Percentiles rank a stretch among this genome's conserved stretches.
These are phyloP conservation scores for Ailanthus altissimus DNA, from an alignment of 345 rosid genomes.

Conservation along the genomic window DNA sequence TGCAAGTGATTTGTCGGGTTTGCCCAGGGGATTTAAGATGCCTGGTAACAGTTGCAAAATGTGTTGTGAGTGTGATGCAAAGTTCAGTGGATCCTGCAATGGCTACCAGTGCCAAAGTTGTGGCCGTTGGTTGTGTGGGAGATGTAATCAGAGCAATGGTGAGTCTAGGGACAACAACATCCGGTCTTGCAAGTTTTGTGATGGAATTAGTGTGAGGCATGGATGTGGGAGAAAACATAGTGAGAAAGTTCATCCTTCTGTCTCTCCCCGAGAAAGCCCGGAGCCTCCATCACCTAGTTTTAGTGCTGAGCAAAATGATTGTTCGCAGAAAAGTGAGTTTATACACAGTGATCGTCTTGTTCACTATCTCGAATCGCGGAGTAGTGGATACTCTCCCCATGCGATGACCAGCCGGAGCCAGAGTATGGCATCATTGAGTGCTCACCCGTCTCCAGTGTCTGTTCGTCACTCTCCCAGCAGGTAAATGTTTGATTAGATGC, in stretches of 20 bases:
- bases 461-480: slow-evolving; percentile 61
- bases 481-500: slow-evolving; percentile 34
- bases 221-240: slow-evolving; percentile 48
- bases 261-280: slow-evolving; percentile 59
- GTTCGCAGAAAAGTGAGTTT: slow-evolving; percentile 26
- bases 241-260: slow-evolving; percentile 80
- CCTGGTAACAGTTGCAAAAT: slow-evolving; percentile 39
- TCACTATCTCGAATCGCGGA: slow-evolving; percentile 51
- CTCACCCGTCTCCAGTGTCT: slow-evolving; percentile 45
- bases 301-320: slow-evolving; percentile 26
- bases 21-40: slow-evolving; percentile 46
- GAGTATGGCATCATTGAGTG: slow-evolving; percentile 44
- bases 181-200: slow-evolving; percentile 67
- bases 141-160: slow-evolving; percentile 35
- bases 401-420: slow-evolving; percentile 38
- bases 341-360: slow-evolving; percentile 43
- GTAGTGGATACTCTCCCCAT: slow-evolving; percentile 46
- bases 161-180: slow-evolving; percentile 26
- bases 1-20: slow-evolving; percentile 50
- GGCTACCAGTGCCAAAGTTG: slow-evolving; percentile 67
- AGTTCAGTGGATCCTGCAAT: slow-evolving; percentile 30
- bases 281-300: slow-evolving; percentile 60
- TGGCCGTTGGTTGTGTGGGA: slow-evolving; percentile 57
- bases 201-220: slow-evolving; percentile 35
- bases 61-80: slow-evolving; percentile 53